These are phyloP conservation scores for Kurtzmaniella natalensis DNA, from an alignment of 1,139 yeast species.

Conservation along the genomic window DNA sequence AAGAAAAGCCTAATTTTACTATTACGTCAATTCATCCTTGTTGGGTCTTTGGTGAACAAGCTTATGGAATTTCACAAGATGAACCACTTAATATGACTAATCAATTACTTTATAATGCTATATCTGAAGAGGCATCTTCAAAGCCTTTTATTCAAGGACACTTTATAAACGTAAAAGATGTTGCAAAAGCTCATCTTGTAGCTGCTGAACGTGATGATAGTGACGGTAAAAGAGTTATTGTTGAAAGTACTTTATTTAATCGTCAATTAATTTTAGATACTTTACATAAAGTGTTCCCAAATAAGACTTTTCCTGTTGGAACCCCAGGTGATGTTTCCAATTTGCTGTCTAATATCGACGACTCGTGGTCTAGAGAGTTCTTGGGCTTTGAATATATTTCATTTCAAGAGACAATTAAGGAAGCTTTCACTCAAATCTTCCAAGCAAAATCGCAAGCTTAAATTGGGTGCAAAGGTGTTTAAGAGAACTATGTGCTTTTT, in stretches of 20 bases:
- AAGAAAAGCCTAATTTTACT: slow-evolving; percentile 21
- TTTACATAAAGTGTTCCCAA: slow-evolving; percentile 9
- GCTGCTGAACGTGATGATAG: slow-evolving; percentile 12
- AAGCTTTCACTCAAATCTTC: slow-evolving; percentile 2
- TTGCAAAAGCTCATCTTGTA: slow-evolving; percentile 10
- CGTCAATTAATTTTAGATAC: slow-evolving; percentile 2
- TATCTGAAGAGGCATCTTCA: slow-evolving; percentile 8
- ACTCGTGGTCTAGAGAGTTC: slow-evolving; percentile 2
- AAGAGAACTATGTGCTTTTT: no score
- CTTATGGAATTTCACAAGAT: slow-evolving; percentile 19
- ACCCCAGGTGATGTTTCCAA: background rate
- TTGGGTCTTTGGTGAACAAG: slow-evolving; percentile 44
- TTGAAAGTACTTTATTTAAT: background rate
- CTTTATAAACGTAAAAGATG: slow-evolving; percentile 12
- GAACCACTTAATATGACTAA: slow-evolving; percentile 37
- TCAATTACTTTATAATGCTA: slow-evolving; percentile 22
- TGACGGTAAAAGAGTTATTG: slow-evolving; percentile 8
- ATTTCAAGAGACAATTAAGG: background rate
- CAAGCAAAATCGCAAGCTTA: no score
- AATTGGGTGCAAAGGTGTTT: no score
- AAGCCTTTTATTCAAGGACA: slow-evolving; percentile 6
- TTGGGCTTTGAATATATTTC: slow-evolving; percentile 1
- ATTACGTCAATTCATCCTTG: slow-evolving; percentile 43
- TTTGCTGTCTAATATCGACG: background rate
- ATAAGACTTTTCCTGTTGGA: slow-evolving; percentile 1